Evolutionary conservation across 257 asterid species (phyloP), one percentile per base, ranked within the genome.

Genomic region (Capsicum rhomboideum): DNA sequence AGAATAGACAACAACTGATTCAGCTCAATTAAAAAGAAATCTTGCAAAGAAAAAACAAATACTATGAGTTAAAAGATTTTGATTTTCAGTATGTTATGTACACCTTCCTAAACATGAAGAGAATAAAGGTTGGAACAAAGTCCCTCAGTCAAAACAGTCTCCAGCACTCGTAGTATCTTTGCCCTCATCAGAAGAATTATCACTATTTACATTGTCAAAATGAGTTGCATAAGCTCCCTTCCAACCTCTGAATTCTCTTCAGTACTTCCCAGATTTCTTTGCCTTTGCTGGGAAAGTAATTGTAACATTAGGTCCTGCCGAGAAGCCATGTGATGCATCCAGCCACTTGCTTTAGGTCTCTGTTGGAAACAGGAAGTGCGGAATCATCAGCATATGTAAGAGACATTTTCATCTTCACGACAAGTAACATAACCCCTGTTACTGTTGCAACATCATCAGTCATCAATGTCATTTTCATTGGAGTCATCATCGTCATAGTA

Each of bases 271-370:
- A 90, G 87, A 74, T 87, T 85, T 85, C 89, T 80, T 59, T 50
- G 86, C 88, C 90, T 85, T 56, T 86, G 93, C 82, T 84, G 85
- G 56, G 93, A 83, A 40, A 91, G 84, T 71, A 92, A 81, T 89
- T 90, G 94, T 90, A 88, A 79, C 93, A 93, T 87, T 84, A 92
- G 80, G 83, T 88, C 95, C 85, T 89, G 88, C 0, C 90, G 91
- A 83, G 93, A 88, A 85, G 87, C 86, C 92, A 87, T 54, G 42
- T 58, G 83, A 83, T 87, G 87, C 91, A 88, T 89, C 92, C 91
- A 91, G 59, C 84, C 89, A 80, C 89, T 85, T 74, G 88, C 61
- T 82, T 84, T 87, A 49, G 93, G 91, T 75, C 86, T 89, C 85
- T 74, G 84, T 95, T 91, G 92, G 89, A 94, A 91, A 92, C 84